Evolutionary conservation across 2,329 filamentous ascomycete species (phyloP).

Genomic region (Xylaria sp.): DNA sequence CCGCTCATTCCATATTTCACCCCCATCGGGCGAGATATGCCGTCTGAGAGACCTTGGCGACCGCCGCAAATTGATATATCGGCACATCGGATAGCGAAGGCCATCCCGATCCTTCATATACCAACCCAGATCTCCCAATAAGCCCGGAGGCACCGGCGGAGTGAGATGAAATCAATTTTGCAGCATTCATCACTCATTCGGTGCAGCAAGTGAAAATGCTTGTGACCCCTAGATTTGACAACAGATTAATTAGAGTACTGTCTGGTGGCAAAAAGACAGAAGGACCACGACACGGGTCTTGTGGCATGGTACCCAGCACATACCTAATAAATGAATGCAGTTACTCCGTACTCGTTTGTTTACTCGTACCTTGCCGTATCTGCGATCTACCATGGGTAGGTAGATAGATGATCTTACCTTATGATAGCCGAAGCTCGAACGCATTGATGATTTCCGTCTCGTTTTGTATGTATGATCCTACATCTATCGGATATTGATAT

Average conservation of each 20-base stretch:
- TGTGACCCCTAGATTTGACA: neutral
- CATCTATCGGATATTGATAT: slow-evolving; percentile 4
- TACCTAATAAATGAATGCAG: neutral
- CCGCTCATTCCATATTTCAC: neutral
- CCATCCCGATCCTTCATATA: neutral
- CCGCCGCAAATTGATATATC: neutral
- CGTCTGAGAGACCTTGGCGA: neutral
- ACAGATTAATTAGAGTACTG: neutral
- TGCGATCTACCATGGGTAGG: neutral
- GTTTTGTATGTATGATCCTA: slow-evolving; percentile 3
- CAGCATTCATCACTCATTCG: neutral
- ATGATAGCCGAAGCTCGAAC: slow-evolving; percentile 2
- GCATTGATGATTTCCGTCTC: neutral
- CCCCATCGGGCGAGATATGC: neutral
- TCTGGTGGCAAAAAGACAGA: neutral
- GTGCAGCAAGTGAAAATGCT: neutral
- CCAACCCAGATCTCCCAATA: neutral
- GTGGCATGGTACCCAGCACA: neutral
- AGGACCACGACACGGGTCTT: neutral
- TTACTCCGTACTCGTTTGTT: neutral
- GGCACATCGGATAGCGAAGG: neutral
- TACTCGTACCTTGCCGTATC: neutral
- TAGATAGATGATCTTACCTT: neutral
- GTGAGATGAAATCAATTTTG: neutral
- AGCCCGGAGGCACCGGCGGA: neutral